Evolutionary conservation across 495 filamentous ascomycete genomes (phyloP), one percentile per base, ranked within the genome.

Genomic region (Penicillium egyptiacum): DNA sequence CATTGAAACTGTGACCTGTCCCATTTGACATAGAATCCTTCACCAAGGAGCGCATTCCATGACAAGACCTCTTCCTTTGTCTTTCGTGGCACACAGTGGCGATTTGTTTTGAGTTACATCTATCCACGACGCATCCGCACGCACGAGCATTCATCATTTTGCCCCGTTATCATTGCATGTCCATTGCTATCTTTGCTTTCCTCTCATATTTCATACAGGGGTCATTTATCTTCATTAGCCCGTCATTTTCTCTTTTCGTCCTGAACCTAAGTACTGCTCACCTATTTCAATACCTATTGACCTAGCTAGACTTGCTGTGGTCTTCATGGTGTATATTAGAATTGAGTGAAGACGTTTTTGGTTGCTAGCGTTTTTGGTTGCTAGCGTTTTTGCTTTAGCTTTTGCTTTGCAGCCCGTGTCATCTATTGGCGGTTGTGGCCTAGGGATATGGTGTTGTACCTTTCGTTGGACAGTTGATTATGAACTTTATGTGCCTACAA

Each of bases 1-100:
- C 93, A 63, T 70, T 99, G 67, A 83, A 89, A 68, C 81, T 98
- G 57, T 97, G 55, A 68, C 12, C 43, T 26, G 28, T 62, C 26
- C 30, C 16, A 49, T 44, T 42, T 28, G 33, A 39, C 4, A 30
- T 20, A 51, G 45, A 40, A 12, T 25, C n/a, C 31, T 51, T 52
- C 9, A 22, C 20, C 14, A 17, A 40, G 44, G 33, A 59, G 42
- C 43, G 33, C 52, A 54, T 58, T 37, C 35, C 7, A 47, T 44
- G 43, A 43, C 39, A 25, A 42, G 40, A 30, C n/a, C 26, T 43
- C 31, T 51, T 41, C 30, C n/a, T 47, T 19, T 50, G 56, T 33
- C 55, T 48, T 53, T 54, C n/a, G 31, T 49, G 25, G 55, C 45
- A 20, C 50, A 33, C 42, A 25, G 23, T 54, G 28, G 31, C 42